Base-by-base conservation (phyloP, 1,284 basidiomycete species). In the Boletus austroedulis region DNA sequence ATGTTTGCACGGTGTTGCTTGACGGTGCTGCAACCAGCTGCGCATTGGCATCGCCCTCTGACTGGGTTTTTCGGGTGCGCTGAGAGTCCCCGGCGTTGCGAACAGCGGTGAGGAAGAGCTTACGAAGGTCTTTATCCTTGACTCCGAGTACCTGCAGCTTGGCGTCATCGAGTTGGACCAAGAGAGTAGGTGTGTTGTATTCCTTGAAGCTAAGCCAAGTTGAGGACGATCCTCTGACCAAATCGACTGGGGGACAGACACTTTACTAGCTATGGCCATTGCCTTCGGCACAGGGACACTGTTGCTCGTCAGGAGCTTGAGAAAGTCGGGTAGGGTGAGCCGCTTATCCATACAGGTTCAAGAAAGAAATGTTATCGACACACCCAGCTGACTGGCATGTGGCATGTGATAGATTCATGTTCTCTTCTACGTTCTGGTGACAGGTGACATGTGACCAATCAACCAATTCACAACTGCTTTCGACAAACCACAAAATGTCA, bases 231-330 rank as follows among this genome's bases (percentile, higher is more conserved):
- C 31, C 44, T 47, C 23, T 5, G 10, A 3, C 40, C 32, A n/a
- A 53, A 10, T 4, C 15, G 26, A 5, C n/a, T 34, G 28, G 7
- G 31, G 50, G 62, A 76, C 84, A 64, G 56, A 94, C 91, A 93
- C 82, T 79, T 92, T 92, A 47, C 83, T 82, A 44, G 92, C 85
- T 34, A 91, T 73, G 4, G 76, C 73, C 82, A 96, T 95, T 1
- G 92, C 92, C 59, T 87, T 86, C 46, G 82, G 71, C 67, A 91
- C 82, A 4, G 88, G 77, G 2, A 94, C 77, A 59, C 81, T 80
- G 60, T 84, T 82, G 46, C 73, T 76, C 2, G 87, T 85, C 14
- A 94, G 76, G 14, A 90, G 65, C 71, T 92, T 89, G 15, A 95
- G 77, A 74, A 91, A 95, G 28, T 80, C 79, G 15, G 87, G 87